Percentiles rank a stretch among this genome's conserved stretches.
Evolutionary conservation across 2,329 filamentous ascomycete genomes (phyloP).

Genomic region (Shiraia sp.): DNA sequence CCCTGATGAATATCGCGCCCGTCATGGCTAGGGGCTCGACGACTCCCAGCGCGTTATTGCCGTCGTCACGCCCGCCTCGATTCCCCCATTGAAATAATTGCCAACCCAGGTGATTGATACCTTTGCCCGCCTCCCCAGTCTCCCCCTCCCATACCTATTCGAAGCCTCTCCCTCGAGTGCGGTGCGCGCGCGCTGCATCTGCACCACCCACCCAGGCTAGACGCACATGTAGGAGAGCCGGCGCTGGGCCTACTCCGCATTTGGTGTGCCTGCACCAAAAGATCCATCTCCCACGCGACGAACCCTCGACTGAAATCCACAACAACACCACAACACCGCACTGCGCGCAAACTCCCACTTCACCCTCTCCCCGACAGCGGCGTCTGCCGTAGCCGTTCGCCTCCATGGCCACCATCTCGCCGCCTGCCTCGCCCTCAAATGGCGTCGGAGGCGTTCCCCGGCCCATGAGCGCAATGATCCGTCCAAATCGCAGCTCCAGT

Average conservation of each 20-base stretch:
- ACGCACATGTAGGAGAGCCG: conserved; percentile 16
- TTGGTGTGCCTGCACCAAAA: conserved; percentile 1
- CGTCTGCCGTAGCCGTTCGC: conserved; percentile 29
- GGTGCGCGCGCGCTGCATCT: no score
- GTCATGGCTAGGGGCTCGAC: not conserved
- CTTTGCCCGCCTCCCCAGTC: no score
- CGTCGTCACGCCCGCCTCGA: no score
- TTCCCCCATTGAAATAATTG: no score
- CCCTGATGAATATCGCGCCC: not conserved
- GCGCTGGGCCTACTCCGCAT: conserved; percentile 6
- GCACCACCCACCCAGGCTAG: no score
- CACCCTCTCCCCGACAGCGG: conserved; percentile 9
- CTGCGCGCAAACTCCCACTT: conserved; percentile 13
- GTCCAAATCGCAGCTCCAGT: conserved; percentile 77
- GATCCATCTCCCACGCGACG: conserved; percentile 14
- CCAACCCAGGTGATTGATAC: no score
- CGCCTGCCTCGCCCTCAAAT: conserved; percentile 43
- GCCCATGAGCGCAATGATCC: conserved; percentile 80
- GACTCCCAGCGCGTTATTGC: no score
- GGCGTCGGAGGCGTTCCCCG: conserved; percentile 53
- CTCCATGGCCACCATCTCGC: conserved; percentile 37
- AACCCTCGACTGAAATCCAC: conserved; percentile 5
- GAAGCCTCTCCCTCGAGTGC: no score
- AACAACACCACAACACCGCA: conserved; percentile 10
- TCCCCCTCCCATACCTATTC: no score